Percentiles rank a stretch among this genome's conserved stretches.
These are phyloP conservation scores for Trichoderma koningii DNA, from an alignment of 2,329 filamentous ascomycete species.

Conservation along the genomic window DNA sequence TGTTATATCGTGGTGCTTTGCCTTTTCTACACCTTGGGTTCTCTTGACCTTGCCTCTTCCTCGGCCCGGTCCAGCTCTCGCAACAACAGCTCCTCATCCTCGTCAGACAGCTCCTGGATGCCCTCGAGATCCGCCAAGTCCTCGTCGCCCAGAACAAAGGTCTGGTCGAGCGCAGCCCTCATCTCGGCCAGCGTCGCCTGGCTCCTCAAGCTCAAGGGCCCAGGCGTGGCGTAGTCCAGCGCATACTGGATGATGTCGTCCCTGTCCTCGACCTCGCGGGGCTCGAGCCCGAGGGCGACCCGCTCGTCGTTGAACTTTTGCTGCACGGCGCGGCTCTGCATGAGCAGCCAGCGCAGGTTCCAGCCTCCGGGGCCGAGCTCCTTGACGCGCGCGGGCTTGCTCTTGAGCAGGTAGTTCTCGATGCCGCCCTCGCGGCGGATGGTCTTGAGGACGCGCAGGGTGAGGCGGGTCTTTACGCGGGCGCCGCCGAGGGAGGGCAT, in stretches of 20 bases:
- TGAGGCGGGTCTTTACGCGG: conserved; percentile 68
- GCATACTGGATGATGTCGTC: conserved; percentile 46
- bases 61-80: conserved; percentile 39
- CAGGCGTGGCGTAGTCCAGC: conserved; percentile 47
- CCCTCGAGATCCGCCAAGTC: conserved; percentile 43
- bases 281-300: conserved; percentile 61
- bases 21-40: conserved; percentile 10
- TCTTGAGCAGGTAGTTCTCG: conserved; percentile 86
- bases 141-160: conserved; percentile 52
- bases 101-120: conserved; percentile 45
- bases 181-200: conserved; percentile 44
- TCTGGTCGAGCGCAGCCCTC: conserved; percentile 45
- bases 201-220: conserved; percentile 42
- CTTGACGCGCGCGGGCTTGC: conserved; percentile 74
- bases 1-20: conserved; percentile 8
- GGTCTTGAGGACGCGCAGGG: conserved; percentile 67
- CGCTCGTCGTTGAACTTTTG: conserved; percentile 67
- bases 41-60: conserved; percentile 18
- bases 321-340: conserved; percentile 72
- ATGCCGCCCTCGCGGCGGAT: conserved; percentile 86
- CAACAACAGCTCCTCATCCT: conserved; percentile 41
- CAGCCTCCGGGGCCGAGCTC: conserved; percentile 89
- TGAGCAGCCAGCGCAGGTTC: conserved; percentile 84
- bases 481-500: conserved; percentile 61
- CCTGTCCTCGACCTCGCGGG: conserved; percentile 41